Base-by-base conservation (phyloP, 805 yeast genomes). In the Starmerella lactis-condensi region DNA sequence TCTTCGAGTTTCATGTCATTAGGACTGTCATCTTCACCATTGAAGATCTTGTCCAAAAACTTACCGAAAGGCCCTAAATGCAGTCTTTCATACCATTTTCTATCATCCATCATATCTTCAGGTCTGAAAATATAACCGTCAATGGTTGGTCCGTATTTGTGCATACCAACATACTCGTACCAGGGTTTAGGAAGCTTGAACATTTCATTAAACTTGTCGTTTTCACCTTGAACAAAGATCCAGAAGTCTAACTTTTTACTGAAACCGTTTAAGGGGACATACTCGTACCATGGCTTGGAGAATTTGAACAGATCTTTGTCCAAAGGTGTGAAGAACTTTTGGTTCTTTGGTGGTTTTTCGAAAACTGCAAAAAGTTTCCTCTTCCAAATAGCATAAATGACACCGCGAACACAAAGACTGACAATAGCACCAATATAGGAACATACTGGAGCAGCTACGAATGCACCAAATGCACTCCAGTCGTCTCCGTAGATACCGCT, bases 391-490 rank as follows among this genome's bases (percentile, higher is more conserved):
- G 39, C 44, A 29, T 32, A 29, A 14, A 7, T 26, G 11, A 33
- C 24, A 12, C 32, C 37, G 2, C 60, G 40, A 8, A 46, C 8
- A 3, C 28, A 72, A 17, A 75, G 62, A 26, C 63, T 59, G 18
- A 60, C 44, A 10, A 67, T 52, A 2, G 77, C 72, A 38, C 72
- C 58, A 5, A 73, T 38, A 2, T 81, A 40, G 8, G 85, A 81
- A 16, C 85, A 91, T 24, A 72, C 62, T 5, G 94, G 94, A 1
- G 94, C 89, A 39, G 74, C 76, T 5, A 77, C 85, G 54, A 83
- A 83, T 2, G 94, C 93, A 16, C 93, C 95, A 57, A 83, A 83
- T 0, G 92, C 72, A 45, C 91, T 78, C 94, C 94, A 83, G 49
- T 83, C 94, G 30, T 64, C 66, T 5, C 66, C 58, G 47, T 83